Percentiles rank a stretch among this genome's conserved stretches.
phyloP scores from a whole-genome alignment of 2,329 filamentous ascomycete genomes.

The Diaporthe aspalathi region DNA sequence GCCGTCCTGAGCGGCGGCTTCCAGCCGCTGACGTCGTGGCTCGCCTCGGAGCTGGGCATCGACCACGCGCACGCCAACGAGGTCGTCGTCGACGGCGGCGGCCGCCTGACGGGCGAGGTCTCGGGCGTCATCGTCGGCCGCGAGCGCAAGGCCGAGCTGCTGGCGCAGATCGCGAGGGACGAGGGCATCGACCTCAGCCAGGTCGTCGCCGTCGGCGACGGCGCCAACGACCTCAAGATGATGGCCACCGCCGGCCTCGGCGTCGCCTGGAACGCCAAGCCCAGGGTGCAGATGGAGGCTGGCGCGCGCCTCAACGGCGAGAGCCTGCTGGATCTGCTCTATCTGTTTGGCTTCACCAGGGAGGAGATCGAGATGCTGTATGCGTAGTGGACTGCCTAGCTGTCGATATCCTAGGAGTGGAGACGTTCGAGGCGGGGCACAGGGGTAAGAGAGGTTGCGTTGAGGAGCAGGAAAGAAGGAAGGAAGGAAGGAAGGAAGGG shows the following conservation, averaged over 20 bases:
- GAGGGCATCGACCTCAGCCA: constrained; percentile 75
- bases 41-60: constrained; percentile 82
- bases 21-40: constrained; percentile 86
- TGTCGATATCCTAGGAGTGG: neutral
- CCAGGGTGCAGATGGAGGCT: constrained; percentile 82
- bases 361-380: constrained; percentile 69
- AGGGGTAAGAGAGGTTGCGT: neutral
- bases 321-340: constrained; percentile 77
- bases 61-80: constrained; percentile 93
- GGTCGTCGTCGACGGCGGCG: constrained; percentile 74
- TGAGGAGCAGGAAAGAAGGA: too few species aligned
- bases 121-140: constrained; percentile 79
- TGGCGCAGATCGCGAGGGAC: constrained; percentile 76
- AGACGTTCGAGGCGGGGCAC: neutral
- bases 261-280: constrained; percentile 87
- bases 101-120: constrained; percentile 77
- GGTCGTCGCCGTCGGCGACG: constrained; percentile 81
- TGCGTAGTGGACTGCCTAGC: constrained; percentile 43
- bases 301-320: constrained; percentile 77
- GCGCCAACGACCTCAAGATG: constrained; percentile 86
- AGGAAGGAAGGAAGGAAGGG: neutral
- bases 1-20: constrained; percentile 95
- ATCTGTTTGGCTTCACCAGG: constrained; percentile 77
- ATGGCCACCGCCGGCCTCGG: constrained; percentile 80
- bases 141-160: constrained; percentile 77